Base-by-base conservation (phyloP, 257 asterid species). In the Craterostigma plantagineum region DNA sequence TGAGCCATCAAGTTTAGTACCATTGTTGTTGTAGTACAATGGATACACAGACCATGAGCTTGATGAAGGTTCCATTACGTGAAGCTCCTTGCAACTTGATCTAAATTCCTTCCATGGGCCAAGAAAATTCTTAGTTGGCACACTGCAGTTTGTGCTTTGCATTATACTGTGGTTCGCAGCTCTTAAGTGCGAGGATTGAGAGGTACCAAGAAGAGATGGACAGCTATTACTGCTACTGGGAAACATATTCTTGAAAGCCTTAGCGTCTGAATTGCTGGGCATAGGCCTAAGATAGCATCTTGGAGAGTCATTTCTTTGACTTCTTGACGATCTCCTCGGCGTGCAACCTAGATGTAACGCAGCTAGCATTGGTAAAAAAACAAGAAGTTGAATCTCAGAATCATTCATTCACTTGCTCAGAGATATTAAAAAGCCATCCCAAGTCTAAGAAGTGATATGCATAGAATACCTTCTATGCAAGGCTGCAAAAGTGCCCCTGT, bases 331-430 rank as follows among this genome's bases (percentile, higher is more conserved):
- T 58, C 77, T 72, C 59, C 79, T 62, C 23, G 98, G 83, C 27
- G 81, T 77, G 86, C 94, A 86, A 15, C 95, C 93, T 80, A 87
- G 60, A 64, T 79, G 85, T 50, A 87, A 65, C 46, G 95, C 93
- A 68, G 95, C 98, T 87, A 63, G 38, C 34, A 38, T 33, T 43
- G n/a, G 43, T 14, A 41, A 59, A 23, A 23, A 23, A 61, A 39
- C 44, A 46, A 58, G 56, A 48, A 16, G 0, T 16, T 13, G 16
- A 12, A n/a, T n/a, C 14, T 16, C 44, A 40, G 14, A 40, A 12
- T 8, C 14, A 13, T 40, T n/a, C 10, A 40, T 7, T n/a, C 2
- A 9, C 30, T 23, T 23, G 30, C 30, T 23, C 30, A 6, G 30
- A 23, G 30, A 23, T 2, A 23, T 23, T 23, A n/a, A n/a, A n/a